Conservation (phyloP, 371 early-diverging fungal species). For the Haplosporangium sp. region DNA sequence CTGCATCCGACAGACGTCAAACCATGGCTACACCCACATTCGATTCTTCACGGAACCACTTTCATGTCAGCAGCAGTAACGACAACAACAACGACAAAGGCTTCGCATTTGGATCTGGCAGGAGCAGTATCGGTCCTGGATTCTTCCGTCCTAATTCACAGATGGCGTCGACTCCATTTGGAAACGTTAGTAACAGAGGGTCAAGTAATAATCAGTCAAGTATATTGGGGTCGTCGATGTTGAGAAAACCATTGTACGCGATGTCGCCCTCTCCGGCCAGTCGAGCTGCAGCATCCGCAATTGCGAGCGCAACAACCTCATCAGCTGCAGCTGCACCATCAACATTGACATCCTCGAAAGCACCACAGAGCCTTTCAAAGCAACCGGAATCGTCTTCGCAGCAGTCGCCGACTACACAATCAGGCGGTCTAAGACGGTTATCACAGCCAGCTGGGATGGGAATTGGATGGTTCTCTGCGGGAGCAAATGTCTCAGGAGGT, state of each 20-base stretch:
- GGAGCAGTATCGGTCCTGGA: slow-evolving; percentile 35
- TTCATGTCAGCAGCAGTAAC: background rate
- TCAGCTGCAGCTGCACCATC: background rate
- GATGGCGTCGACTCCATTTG: slow-evolving; percentile 15
- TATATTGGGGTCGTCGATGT: slow-evolving; percentile 6
- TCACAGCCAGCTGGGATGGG: background rate
- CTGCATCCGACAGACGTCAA: slow-evolving; percentile 35
- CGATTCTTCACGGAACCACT: background rate
- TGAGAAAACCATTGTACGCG: slow-evolving; percentile 13
- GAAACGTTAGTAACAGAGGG: background rate
- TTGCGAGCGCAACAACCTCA: slow-evolving; percentile 9
- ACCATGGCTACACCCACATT: slow-evolving; percentile 28
- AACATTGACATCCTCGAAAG: background rate
- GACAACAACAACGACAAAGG: background rate
- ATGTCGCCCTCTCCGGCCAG: slow-evolving; percentile 23
- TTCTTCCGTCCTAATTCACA: background rate
- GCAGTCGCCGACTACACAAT: background rate
- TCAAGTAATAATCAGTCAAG: slow-evolving; percentile 15
- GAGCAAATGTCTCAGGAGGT: background rate
- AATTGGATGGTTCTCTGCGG: background rate
- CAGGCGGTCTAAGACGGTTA: background rate
- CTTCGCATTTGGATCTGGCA: background rate
- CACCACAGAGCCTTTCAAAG: background rate
- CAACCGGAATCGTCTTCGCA: background rate
- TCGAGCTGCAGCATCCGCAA: slow-evolving; percentile 25